Conservation (phyloP, 2,329 filamentous ascomycete species). For the Hirsutella rhossiliensis region DNA sequence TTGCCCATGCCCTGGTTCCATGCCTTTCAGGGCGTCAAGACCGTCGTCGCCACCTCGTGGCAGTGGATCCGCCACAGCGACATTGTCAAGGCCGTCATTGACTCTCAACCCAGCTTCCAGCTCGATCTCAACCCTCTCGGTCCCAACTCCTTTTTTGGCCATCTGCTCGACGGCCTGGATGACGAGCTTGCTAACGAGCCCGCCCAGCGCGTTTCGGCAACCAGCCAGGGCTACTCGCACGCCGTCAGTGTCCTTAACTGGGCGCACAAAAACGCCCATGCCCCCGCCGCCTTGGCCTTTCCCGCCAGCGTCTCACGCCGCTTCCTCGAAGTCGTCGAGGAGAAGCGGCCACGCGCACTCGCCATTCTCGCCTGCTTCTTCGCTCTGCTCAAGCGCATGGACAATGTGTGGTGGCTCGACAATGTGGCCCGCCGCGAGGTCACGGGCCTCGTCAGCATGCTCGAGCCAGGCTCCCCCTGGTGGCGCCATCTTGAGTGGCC, state of each 20-base stretch:
- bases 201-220: slow-evolving; percentile 15
- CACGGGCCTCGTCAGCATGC: slow-evolving; percentile 47
- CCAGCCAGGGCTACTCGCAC: slow-evolving; percentile 46
- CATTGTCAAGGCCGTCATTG: slow-evolving; percentile 48
- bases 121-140: slow-evolving; percentile 42
- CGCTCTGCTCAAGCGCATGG: slow-evolving; percentile 49
- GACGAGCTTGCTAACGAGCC: slow-evolving; percentile 35
- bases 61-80: slow-evolving; percentile 47
- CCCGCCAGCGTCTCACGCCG: slow-evolving; percentile 51
- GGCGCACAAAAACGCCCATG: slow-evolving; percentile 49
- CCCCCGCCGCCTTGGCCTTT: slow-evolving; percentile 47
- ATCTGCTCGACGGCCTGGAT: slow-evolving; percentile 44
- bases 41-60: slow-evolving; percentile 52
- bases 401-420: slow-evolving; percentile 57
- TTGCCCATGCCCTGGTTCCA: slow-evolving; percentile 56
- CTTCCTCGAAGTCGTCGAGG: slow-evolving; percentile 47
- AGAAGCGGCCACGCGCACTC: slow-evolving; percentile 47
- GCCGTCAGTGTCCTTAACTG: slow-evolving; percentile 55
- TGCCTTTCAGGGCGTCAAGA: slow-evolving; percentile 55
- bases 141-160: slow-evolving; percentile 45
- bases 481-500: slow-evolving; percentile 52
- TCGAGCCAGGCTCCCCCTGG: slow-evolving; percentile 46
- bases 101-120: slow-evolving; percentile 50
- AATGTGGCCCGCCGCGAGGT: slow-evolving; percentile 55
- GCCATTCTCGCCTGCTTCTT: slow-evolving; percentile 56